Base-by-base conservation (phyloP, 805 yeast genomes). In the Candida sonorensis region DNA sequence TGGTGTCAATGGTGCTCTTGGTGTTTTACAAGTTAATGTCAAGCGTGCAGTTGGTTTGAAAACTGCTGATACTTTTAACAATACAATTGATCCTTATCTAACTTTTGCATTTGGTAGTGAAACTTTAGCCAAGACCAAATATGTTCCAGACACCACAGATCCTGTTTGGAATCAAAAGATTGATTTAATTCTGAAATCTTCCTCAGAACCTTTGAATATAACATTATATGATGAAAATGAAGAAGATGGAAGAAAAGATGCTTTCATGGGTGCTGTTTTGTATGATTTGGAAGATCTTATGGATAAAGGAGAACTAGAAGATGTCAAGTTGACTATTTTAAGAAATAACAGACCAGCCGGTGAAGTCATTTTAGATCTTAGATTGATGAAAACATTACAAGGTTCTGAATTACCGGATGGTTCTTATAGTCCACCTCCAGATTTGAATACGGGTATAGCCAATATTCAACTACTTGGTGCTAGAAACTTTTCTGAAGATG, bases 401-500 rank as follows among this genome's bases (percentile, higher is more conserved):
- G 66, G 75, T 36, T 57, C 66, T 45, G 62, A 72, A 40, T 67
- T 72, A 36, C 79, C 84, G 3, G 95, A 86, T 57, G 96, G 96
- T 31, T 79, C 88, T 3, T 66, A 72, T 33, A 79, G 77, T 43
- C 86, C 94, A 29, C 83, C 94, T 28, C 95, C 95, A 27, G 96
- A 86, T 44, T 73, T 85, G 54, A 90, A 90, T 61, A 86, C 97
- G 11, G 99, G 99, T 69, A 78, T 94, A 46, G 75, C 81, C 14
- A 69, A 77, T 48, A 61, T 90, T 44, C 81, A 77, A 38, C 58
- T 84, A 29, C 51, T 64, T 19, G 82, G 76, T 44, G 80, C 82
- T 17, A 75, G 85, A 60, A 73, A 66, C 35, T 64, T 67, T 54
- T 45, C 57, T 24, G 47, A 44, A 20, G 63, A 59, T 30, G 63